Conservation (phyloP, 2,329 filamentous ascomycete species). For the Arthrobotrys entomopaga region DNA sequence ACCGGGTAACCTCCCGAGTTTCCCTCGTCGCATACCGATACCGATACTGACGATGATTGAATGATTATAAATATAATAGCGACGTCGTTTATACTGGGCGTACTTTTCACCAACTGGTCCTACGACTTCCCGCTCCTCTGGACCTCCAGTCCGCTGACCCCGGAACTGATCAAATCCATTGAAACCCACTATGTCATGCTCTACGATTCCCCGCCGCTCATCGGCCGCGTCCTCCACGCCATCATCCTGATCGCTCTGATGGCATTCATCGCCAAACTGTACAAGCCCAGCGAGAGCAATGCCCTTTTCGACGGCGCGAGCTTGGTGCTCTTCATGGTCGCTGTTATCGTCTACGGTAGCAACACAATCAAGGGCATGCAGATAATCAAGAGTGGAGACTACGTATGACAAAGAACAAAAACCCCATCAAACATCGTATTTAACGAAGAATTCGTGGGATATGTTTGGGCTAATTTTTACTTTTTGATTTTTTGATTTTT, state of each 20-base stretch:
- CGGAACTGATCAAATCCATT: constrained; percentile 81
- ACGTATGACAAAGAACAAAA: constrained; percentile 42
- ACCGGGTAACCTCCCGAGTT: too few relatives aligned
- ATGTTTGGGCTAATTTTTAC: background rate
- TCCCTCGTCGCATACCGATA: too few relatives aligned
- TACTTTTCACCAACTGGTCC: constrained; percentile 94
- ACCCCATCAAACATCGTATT: background rate
- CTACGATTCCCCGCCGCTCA: constrained; percentile 88
- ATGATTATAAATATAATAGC: constrained; percentile 65
- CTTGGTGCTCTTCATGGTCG: constrained; percentile 80
- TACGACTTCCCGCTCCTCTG: constrained; percentile 94
- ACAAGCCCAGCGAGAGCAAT: constrained; percentile 91
- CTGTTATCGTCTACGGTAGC: constrained; percentile 89
- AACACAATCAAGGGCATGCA: constrained; percentile 96
- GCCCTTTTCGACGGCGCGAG: constrained; percentile 88
- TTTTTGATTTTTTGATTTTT: constrained; percentile 5
- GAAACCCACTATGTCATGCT: constrained; percentile 91
- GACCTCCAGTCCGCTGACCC: constrained; percentile 73
- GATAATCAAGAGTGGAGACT: constrained; percentile 75
- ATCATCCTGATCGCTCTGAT: constrained; percentile 86
- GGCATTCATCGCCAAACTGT: constrained; percentile 93
- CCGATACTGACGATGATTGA: constrained; percentile 20
- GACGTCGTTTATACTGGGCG: constrained; percentile 96
- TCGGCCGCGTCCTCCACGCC: constrained; percentile 92
- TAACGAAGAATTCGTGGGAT: constrained; percentile 51